phyloP scores from a whole-genome alignment of 495 filamentous ascomycete genomes.

The Trichoderma gamsii region DNA sequence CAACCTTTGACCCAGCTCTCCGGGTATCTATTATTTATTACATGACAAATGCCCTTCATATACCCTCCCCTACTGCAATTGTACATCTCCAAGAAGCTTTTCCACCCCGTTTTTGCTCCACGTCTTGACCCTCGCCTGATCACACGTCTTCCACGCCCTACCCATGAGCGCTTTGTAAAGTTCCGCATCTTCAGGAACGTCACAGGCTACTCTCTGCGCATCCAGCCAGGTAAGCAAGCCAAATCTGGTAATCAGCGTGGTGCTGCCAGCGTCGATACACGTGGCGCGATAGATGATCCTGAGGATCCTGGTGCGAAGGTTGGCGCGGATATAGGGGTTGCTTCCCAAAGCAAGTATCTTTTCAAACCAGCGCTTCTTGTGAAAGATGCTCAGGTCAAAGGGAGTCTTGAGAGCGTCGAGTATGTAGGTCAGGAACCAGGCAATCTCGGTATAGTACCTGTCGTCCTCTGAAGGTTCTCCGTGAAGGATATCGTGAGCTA shows the following conservation, averaged over 20 bases:
- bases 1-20: no score
- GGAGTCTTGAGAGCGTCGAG: slow-evolving; percentile 52
- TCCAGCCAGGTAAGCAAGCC: slow-evolving; percentile 79
- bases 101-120: slow-evolving; percentile 55
- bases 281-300: slow-evolving; percentile 67
- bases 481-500: slow-evolving; percentile 65
- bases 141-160: slow-evolving; percentile 63
- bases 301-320: slow-evolving; percentile 61
- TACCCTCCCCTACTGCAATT: not conserved
- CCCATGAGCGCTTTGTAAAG: slow-evolving; percentile 52
- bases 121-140: slow-evolving; percentile 54
- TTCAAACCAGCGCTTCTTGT: slow-evolving; percentile 73
- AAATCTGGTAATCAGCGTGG: slow-evolving; percentile 76
- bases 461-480: slow-evolving; percentile 67
- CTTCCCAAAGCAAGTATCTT: slow-evolving; percentile 64
- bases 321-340: slow-evolving; percentile 55
- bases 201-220: slow-evolving; percentile 48
- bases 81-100: not conserved
- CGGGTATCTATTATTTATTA: no score
- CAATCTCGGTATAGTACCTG: slow-evolving; percentile 65
- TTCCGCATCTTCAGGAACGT: slow-evolving; percentile 39
- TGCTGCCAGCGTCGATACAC: slow-evolving; percentile 69
- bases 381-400: slow-evolving; percentile 74
- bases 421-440: slow-evolving; percentile 76
- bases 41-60: not conserved